Conservation (phyloP, 352 stramenopile genomes). For the Globisporangium paroecandrum region DNA sequence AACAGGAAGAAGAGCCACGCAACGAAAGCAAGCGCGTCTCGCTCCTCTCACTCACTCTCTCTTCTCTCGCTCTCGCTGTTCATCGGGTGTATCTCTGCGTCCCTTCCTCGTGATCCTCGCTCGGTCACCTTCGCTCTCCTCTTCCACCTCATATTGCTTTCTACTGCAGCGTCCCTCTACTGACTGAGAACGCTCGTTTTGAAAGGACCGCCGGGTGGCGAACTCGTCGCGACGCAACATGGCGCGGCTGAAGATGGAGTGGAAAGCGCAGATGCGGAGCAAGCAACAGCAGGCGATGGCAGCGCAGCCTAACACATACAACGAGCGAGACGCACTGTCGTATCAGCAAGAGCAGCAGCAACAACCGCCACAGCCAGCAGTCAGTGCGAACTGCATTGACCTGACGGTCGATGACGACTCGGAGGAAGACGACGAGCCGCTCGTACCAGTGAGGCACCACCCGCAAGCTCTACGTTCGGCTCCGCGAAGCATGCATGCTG, state of each 20-base stretch:
- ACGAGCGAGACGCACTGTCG: background rate
- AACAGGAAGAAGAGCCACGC: background rate
- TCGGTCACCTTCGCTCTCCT: no score
- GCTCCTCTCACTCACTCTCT: background rate
- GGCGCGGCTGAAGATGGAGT: constrained; percentile 19
- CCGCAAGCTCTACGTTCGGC: background rate
- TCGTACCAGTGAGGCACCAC: constrained; percentile 2
- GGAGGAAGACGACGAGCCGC: constrained; percentile 49
- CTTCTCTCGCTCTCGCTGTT: background rate
- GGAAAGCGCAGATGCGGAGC: constrained; percentile 12
- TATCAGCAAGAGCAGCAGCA: constrained; percentile 1
- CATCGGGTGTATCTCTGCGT: no score
- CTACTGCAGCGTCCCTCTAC: no score
- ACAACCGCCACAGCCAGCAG: background rate
- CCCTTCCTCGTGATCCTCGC: background rate
- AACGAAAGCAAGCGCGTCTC: background rate
- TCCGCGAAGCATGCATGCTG: background rate
- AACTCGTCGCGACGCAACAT: constrained; percentile 2
- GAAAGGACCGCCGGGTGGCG: constrained; percentile 18
- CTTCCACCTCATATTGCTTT: no score
- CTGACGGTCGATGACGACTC: constrained; percentile 53
- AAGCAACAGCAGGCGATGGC: background rate
- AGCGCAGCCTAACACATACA: background rate
- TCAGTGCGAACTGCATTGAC: constrained; percentile 33
- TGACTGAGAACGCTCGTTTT: no score